Conservation (phyloP, 2,329 filamentous ascomycete genomes). For the Aureobasidium sp. region DNA sequence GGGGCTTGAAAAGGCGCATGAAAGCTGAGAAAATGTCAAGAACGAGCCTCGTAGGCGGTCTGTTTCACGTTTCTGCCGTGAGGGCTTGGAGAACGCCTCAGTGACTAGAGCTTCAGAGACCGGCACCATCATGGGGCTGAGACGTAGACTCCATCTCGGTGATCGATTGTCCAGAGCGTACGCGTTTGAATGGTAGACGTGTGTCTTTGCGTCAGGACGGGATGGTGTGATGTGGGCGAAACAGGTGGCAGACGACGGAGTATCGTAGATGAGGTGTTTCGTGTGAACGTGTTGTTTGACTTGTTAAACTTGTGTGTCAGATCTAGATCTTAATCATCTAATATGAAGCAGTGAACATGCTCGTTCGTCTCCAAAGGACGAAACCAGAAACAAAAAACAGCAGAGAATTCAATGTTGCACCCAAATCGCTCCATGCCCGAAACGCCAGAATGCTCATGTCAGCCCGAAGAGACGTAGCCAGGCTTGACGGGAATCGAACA, state of each 20-base stretch:
- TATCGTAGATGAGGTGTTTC: neutral
- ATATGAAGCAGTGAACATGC: neutral
- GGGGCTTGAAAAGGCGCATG: neutral
- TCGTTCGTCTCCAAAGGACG: neutral
- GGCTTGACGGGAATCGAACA: constrained; percentile 2
- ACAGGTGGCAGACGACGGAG: neutral
- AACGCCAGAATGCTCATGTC: constrained; percentile 7
- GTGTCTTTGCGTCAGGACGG: neutral
- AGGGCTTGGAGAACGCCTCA: neutral
- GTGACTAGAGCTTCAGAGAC: neutral
- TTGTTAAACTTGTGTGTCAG: neutral
- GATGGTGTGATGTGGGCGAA: neutral
- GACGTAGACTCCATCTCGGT: neutral
- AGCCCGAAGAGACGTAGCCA: neutral
- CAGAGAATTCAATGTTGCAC: neutral
- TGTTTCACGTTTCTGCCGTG: neutral
- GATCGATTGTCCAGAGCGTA: neutral
- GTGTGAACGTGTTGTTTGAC: neutral
- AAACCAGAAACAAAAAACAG: neutral
- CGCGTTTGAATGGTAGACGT: neutral
- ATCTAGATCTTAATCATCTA: neutral
- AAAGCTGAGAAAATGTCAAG: neutral
- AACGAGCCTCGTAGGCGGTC: neutral
- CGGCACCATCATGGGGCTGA: neutral
- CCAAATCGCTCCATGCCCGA: constrained; percentile 1